Evolutionary conservation across 1,284 basidiomycete genomes (phyloP), one percentile per base, ranked within the genome.

Genomic region (Jaminaea rosea): DNA sequence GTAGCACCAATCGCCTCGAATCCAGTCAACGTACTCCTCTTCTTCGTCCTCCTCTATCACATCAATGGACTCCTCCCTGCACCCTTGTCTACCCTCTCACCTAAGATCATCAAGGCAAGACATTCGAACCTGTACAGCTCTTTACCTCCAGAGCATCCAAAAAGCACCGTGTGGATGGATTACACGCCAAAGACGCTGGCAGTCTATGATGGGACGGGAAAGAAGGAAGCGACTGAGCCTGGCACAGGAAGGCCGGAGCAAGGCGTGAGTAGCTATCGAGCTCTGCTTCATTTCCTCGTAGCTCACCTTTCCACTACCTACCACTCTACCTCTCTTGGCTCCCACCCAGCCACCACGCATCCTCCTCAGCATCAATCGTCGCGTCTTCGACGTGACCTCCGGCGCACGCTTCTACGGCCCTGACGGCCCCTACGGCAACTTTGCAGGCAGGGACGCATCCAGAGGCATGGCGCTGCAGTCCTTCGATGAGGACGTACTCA

Each of bases 391-490:
- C 69, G 91, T 94, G 28, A 86, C 87, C 0, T 80, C 82, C 11
- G 91, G 91, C 27, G 80, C 83, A 64, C 86, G 82, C 69, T 96
- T 96, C 76, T 94, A 96, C 73, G 91, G 91, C 0, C 91, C 91
- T 17, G 89, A 85, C 65, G 91, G 91, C 0, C 89, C 91, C 81
- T 96, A 96, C 69, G 91, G 90, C 27, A 94, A 94, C 76, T 94
- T 96, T 79, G 90, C 91, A 1, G 91, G 91, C 2, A 79, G 89
- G 47, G 91, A 96, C 76, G 91, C 91, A 0, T 91, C 87, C 8
- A 79, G 90, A 42, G 90, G 91, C 10, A 93, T 94, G 90, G 91
- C 91, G 7, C 94, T 92, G 76, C 91, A 96, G 76, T 91, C 88
- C 3, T 96, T 96, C 63, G 91, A 92, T 63, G 45, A 79, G 26